Evolutionary conservation across 169 alveolate species (phyloP).

Genomic region (Plasmodium yoelii): DNA sequence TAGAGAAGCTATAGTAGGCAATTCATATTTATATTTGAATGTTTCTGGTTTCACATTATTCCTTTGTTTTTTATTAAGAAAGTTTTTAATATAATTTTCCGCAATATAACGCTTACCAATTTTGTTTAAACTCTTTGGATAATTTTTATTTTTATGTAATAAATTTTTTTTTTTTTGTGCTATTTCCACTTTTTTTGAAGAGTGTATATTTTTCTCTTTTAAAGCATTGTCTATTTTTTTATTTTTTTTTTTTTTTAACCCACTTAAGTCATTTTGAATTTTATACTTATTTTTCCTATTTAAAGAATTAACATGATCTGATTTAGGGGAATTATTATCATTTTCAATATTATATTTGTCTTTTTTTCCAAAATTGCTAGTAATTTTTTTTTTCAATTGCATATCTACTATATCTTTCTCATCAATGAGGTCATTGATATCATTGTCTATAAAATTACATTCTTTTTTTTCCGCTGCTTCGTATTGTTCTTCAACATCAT

Average conservation of each 20-base stretch:
- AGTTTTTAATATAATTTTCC: background rate
- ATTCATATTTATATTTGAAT: conserved; percentile 44
- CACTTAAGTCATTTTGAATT: conserved; percentile 1
- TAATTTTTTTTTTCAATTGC: conserved; percentile 27
- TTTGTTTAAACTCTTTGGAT: conserved; percentile 16
- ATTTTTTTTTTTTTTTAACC: conserved; percentile 8
- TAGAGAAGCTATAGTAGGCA: conserved; percentile 73
- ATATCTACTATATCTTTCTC: background rate
- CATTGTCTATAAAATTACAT: background rate
- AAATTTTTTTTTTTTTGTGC: conserved; percentile 2
- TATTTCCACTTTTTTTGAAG: background rate
- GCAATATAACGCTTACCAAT: conserved; percentile 2
- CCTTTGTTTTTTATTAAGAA: conserved; percentile 6
- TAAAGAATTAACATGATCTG: conserved; percentile 3
- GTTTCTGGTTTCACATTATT: conserved; percentile 6
- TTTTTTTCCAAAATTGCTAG: background rate
- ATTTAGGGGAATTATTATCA: conserved; percentile 2
- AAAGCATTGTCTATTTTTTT: conserved; percentile 10
- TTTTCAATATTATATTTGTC: background rate
- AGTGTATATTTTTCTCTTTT: background rate
- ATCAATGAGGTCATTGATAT: background rate
- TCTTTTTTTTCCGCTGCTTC: background rate
- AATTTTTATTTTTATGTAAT: conserved; percentile 5
- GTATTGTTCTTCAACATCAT: background rate
- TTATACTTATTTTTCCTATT: background rate